Evolutionary conservation across 345 rosid genomes (phyloP).

Genomic region (Atalantia buxifolia): DNA sequence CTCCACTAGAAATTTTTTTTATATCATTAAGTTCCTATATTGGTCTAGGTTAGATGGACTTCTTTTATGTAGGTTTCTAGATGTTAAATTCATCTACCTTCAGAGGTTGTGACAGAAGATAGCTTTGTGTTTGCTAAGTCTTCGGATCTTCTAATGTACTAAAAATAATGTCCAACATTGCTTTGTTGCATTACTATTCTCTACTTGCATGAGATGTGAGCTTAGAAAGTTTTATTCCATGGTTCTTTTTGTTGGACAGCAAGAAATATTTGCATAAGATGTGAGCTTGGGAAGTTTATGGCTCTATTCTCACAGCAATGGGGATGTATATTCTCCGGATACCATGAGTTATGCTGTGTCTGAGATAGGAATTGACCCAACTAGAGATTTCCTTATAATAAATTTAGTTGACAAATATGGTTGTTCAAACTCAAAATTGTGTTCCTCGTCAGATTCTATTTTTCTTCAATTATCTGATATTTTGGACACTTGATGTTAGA

Average conservation of each 20-base stretch:
- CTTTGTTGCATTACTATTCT: background rate
- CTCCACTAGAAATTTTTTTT: background rate
- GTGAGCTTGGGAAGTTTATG: background rate
- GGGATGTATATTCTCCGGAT: background rate
- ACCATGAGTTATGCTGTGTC: background rate
- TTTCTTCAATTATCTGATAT: background rate
- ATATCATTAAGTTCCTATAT: no score
- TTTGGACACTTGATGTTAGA: constrained; percentile 12
- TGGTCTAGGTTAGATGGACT: background rate
- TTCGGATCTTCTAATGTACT: background rate
- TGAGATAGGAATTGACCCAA: background rate
- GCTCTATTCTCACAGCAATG: background rate
- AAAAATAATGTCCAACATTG: background rate
- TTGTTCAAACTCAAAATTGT: background rate
- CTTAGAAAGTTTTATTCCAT: background rate
- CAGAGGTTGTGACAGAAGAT: background rate
- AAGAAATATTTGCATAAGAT: constrained; percentile 1
- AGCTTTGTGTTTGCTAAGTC: background rate
- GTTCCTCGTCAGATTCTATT: background rate
- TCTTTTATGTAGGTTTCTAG: no score
- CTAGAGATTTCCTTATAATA: background rate
- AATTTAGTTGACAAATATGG: background rate
- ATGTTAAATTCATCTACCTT: background rate
- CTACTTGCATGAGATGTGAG: background rate
- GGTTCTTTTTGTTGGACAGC: background rate